These are phyloP conservation scores for Suhomyces xylopsoci DNA, from an alignment of 805 yeast species.

Conservation along the genomic window DNA sequence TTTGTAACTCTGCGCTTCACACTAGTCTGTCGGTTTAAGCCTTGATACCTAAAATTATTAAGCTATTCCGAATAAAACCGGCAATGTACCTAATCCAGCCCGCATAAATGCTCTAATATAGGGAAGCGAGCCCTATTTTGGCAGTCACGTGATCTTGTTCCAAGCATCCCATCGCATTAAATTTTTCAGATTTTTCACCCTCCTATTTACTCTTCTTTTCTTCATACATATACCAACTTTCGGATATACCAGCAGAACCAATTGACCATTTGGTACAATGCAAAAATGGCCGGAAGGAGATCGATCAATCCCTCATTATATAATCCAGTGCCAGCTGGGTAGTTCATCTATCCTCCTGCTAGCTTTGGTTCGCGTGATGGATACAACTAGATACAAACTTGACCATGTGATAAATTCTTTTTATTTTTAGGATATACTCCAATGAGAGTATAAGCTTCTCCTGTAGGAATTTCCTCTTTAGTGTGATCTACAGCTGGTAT, in stretches of 20 bases:
- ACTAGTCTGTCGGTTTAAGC: not conserved
- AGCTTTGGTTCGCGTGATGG: slow-evolving; percentile 46
- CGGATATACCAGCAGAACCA: slow-evolving; percentile 48
- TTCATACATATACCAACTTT: slow-evolving; percentile 34
- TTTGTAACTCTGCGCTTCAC: not conserved
- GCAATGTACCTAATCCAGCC: not conserved
- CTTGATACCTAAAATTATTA: not conserved
- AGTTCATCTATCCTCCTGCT: slow-evolving; percentile 3
- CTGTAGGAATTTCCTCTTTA: not conserved
- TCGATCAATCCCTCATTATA: slow-evolving; percentile 25
- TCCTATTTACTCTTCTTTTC: slow-evolving; percentile 8
- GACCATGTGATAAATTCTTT: not conserved
- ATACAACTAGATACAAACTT: slow-evolving; percentile 18
- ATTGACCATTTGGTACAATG: slow-evolving; percentile 38
- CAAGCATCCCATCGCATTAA: not conserved
- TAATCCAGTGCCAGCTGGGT: slow-evolving; percentile 27
- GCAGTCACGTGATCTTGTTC: not conserved
- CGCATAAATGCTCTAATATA: not conserved
- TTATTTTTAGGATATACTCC: not conserved
- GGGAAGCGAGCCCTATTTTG: not conserved
- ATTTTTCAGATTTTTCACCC: not conserved
- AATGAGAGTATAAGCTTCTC: not conserved
- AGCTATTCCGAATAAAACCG: not conserved
- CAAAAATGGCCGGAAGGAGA: slow-evolving; percentile 52
- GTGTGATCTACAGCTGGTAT: not conserved